Evolutionary conservation across 805 yeast genomes (phyloP).

Genomic region (Ogataea sp.): DNA sequence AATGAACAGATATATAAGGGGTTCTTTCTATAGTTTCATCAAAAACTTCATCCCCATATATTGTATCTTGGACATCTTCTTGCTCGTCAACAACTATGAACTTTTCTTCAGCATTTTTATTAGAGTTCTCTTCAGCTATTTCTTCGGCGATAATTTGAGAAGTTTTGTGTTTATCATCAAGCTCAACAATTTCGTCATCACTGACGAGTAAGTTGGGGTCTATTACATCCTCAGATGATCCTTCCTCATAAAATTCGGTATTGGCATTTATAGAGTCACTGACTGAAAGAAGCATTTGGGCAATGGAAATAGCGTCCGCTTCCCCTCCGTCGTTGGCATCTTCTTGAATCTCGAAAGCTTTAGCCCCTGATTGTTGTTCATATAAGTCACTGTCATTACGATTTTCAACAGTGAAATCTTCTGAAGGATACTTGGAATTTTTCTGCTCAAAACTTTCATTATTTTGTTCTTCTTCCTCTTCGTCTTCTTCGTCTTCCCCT

Average conservation of each 20-base stretch:
- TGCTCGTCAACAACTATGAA: slow-evolving; percentile 1
- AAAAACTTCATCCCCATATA: background rate
- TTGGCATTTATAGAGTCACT: slow-evolving; percentile 5
- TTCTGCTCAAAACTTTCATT: background rate
- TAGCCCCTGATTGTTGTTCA: no score
- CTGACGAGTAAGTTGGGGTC: no score
- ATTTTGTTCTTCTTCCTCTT: slow-evolving; percentile 1
- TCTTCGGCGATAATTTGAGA: slow-evolving; percentile 1
- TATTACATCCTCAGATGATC: no score
- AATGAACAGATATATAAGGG: no score
- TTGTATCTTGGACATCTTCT: background rate
- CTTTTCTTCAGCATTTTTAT: slow-evolving; percentile 7
- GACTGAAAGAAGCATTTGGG: slow-evolving; percentile 5
- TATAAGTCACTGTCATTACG: background rate
- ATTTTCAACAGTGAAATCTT: background rate
- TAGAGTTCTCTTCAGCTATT: slow-evolving; percentile 5
- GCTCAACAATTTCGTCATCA: no score
- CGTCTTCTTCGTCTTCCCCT: slow-evolving; percentile 1
- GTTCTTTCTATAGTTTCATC: no score
- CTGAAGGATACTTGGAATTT: background rate
- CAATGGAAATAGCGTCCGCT: slow-evolving; percentile 1
- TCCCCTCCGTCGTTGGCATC: background rate
- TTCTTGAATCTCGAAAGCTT: background rate
- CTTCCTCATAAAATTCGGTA: slow-evolving; percentile 6
- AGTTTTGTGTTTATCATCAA: slow-evolving; percentile 3